Evolutionary conservation across 805 yeast genomes (phyloP).

Genomic region (Saccharomycopsis babjevae): DNA sequence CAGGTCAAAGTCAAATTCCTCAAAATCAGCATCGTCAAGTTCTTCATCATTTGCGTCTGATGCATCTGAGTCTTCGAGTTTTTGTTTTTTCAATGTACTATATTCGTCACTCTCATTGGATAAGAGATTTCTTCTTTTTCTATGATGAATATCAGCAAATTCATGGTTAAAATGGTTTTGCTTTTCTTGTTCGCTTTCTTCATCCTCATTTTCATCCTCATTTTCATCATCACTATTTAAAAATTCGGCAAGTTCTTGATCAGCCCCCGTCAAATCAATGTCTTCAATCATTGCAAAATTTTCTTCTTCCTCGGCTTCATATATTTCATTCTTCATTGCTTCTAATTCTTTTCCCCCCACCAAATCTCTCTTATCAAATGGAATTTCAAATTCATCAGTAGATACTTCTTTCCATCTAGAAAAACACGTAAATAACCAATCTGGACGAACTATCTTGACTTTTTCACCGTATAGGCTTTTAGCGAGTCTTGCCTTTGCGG

Average conservation of each 20-base stretch:
- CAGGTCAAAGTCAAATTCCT: slow-evolving; percentile 26
- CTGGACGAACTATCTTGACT: slow-evolving; percentile 76
- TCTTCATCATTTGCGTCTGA: slow-evolving; percentile 3
- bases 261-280: slow-evolving; percentile 14
- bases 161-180: neutral
- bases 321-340: slow-evolving; percentile 6
- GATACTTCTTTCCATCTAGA: slow-evolving; percentile 66
- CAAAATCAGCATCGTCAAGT: slow-evolving; percentile 22
- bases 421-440: slow-evolving; percentile 85
- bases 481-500: slow-evolving; percentile 79
- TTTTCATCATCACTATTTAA: slow-evolving; percentile 13
- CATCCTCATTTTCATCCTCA: slow-evolving; percentile 15
- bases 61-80: neutral
- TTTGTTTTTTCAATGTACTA: neutral
- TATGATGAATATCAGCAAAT: neutral
- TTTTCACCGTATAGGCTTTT: slow-evolving; percentile 47
- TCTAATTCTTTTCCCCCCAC: slow-evolving; percentile 21
- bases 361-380: slow-evolving; percentile 38
- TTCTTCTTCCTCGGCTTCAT: slow-evolving; percentile 10
- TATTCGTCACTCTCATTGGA: neutral
- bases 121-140: neutral
- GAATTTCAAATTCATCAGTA: slow-evolving; percentile 47
- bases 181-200: slow-evolving; percentile 8
- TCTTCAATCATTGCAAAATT: slow-evolving; percentile 10
- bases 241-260: slow-evolving; percentile 15